Evolutionary conservation across 441 rosid species (phyloP).

Genomic region (Macaranga tanarius): DNA sequence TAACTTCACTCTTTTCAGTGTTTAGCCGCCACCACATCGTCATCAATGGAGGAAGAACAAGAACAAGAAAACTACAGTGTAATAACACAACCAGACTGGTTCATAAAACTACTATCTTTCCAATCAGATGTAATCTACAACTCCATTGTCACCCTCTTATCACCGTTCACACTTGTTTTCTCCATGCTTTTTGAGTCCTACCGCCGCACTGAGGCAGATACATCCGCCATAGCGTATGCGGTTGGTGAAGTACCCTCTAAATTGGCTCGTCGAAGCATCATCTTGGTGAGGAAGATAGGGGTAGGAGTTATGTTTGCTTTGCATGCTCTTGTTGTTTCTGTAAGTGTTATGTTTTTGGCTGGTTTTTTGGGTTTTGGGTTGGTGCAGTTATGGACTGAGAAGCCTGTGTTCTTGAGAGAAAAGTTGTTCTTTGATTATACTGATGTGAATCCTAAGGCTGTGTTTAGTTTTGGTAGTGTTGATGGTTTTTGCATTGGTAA

Average conservation of each 20-base stretch:
- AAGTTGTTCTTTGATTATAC: constrained; percentile 67
- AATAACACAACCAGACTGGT: constrained; percentile 47
- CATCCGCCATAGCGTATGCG: constrained; percentile 35
- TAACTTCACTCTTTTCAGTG: too few species aligned
- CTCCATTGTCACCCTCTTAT: constrained; percentile 40
- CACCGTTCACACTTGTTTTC: constrained; percentile 42
- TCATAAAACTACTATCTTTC: constrained; percentile 38
- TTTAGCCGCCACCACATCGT: background rate
- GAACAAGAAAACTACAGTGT: constrained; percentile 18
- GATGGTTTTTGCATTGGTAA: constrained; percentile 1
- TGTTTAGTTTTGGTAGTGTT: constrained; percentile 31
- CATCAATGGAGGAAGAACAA: constrained; percentile 27
- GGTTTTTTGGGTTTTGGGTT: constrained; percentile 51
- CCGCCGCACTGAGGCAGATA: constrained; percentile 42
- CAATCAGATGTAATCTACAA: constrained; percentile 56
- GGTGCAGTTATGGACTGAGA: constrained; percentile 55
- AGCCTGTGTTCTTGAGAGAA: constrained; percentile 59
- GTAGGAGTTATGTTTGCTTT: constrained; percentile 58
- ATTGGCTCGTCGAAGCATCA: constrained; percentile 25
- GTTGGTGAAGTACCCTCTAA: constrained; percentile 38
- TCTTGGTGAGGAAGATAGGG: constrained; percentile 39
- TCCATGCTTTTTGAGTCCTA: constrained; percentile 46
- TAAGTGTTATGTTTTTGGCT: constrained; percentile 43
- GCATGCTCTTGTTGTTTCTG: constrained; percentile 47
- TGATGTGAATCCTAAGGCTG: constrained; percentile 54